These are phyloP conservation scores for Hypoxylon perforatum DNA, from an alignment of 495 filamentous ascomycete species.

Conservation along the genomic window DNA sequence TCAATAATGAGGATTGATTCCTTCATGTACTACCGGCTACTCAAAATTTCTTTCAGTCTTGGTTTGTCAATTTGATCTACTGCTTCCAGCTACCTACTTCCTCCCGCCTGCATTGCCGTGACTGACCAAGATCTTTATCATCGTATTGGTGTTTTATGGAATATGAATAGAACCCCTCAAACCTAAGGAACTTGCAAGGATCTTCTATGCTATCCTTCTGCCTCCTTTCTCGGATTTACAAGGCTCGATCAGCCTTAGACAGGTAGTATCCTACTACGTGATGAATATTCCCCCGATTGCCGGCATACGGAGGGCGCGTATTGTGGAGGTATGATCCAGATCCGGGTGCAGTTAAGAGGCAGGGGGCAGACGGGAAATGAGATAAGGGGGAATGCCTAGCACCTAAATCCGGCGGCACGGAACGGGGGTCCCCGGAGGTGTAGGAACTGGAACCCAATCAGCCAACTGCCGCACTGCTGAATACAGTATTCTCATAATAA, in stretches of 20 bases:
- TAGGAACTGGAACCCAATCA: constrained; percentile 26
- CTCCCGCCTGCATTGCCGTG: no score
- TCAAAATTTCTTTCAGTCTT: constrained; percentile 8
- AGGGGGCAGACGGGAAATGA: constrained; percentile 22
- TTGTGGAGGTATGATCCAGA: constrained; percentile 13
- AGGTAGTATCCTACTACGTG: no score
- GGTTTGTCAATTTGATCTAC: not conserved
- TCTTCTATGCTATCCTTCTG: no score
- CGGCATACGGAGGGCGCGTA: constrained; percentile 21
- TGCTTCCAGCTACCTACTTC: not conserved
- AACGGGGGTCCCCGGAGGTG: constrained; percentile 24
- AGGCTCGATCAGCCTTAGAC: no score
- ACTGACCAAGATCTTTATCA: no score
- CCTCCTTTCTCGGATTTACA: no score
- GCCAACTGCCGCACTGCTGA: constrained; percentile 31
- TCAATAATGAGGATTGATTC: constrained; percentile 8
- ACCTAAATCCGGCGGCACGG: constrained; percentile 29
- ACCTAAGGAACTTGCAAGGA: no score
- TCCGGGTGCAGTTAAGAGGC: constrained; percentile 14
- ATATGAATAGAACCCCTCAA: no score
- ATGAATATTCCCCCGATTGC: constrained; percentile 1
- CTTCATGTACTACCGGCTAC: not conserved
- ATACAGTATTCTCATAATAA: constrained; percentile 21
- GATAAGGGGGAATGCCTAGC: no score
- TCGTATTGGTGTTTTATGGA: no score